phyloP scores from a whole-genome alignment of 2,329 filamentous ascomycete species.

The Nemania abortiva region DNA sequence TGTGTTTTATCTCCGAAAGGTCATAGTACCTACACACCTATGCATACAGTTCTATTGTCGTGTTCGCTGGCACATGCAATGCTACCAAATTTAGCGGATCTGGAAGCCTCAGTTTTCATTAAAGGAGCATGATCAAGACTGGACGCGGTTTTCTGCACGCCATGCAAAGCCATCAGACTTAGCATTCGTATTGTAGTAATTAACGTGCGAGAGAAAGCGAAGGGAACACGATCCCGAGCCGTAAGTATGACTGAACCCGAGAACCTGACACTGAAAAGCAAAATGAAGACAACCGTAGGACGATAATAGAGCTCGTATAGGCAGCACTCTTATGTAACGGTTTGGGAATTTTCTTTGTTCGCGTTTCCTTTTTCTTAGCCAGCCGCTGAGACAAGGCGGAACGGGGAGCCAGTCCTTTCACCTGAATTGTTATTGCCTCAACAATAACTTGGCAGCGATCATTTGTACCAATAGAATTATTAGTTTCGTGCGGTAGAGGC shows the following conservation, averaged over 20 bases:
- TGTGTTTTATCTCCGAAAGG: too few relatives aligned
- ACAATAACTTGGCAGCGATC: not conserved
- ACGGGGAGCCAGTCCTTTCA: not conserved
- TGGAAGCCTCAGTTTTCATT: not conserved
- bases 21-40: too few relatives aligned
- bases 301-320: not conserved
- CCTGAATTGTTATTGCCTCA: not conserved
- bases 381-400: conserved; percentile 12
- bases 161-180: not conserved
- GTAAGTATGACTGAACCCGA: not conserved
- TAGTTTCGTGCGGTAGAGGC: not conserved
- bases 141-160: not conserved
- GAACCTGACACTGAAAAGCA: not conserved
- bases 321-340: not conserved
- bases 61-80: not conserved
- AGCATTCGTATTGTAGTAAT: not conserved
- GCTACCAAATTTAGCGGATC: not conserved
- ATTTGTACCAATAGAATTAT: not conserved
- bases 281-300: not conserved
- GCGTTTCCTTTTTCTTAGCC: not conserved
- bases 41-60: too few relatives aligned
- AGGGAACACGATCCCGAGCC: not conserved
- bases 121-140: not conserved
- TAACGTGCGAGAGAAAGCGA: not conserved
- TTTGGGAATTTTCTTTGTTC: not conserved